These are phyloP conservation scores for Candida arabinofermentans DNA, from an alignment of 805 yeast genomes.

Conservation along the genomic window DNA sequence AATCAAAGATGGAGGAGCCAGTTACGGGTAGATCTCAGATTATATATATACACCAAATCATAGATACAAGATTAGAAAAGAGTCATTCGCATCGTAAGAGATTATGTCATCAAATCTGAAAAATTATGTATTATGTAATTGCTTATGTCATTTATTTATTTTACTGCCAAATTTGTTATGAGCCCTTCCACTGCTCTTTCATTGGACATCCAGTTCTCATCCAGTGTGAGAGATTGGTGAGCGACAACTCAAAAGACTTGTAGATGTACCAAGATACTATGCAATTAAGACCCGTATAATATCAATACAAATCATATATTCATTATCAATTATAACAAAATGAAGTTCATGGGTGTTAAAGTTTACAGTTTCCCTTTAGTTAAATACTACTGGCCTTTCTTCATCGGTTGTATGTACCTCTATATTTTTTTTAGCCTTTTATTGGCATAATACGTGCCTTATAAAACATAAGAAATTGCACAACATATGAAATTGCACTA, in stretches of 20 bases:
- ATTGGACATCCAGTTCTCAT: neutral
- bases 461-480: no score
- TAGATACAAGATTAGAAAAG: no score
- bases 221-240: neutral
- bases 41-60: no score
- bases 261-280: no score
- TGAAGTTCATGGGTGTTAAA: constrained; percentile 33
- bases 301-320: neutral
- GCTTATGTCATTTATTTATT: no score
- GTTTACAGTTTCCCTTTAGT: constrained; percentile 36
- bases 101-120: no score
- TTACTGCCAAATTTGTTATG: constrained; percentile 20
- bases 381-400: constrained; percentile 86
- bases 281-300: neutral
- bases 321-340: constrained; percentile 10
- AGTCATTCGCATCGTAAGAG: no score
- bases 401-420: constrained; percentile 66
- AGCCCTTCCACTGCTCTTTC: constrained; percentile 45
- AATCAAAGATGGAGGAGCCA: no score
- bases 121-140: no score
- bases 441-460: neutral
- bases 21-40: no score
- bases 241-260: neutral
- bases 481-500: no score
- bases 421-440: neutral